Conservation (phyloP, 257 asterid genomes). For the Solanum chilense region DNA sequence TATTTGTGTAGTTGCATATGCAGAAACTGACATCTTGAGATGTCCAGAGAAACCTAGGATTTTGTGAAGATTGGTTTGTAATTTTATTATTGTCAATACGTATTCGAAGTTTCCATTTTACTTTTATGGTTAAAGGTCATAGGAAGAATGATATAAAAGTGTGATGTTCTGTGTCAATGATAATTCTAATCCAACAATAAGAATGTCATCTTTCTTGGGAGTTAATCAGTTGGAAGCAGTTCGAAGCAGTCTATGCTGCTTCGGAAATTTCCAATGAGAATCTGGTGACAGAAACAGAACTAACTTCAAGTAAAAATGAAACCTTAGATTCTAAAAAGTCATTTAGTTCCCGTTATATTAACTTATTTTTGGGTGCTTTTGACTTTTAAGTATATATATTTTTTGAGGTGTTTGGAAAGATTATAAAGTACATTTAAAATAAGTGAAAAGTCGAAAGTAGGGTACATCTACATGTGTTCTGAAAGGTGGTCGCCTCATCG, state of each 20-base stretch:
- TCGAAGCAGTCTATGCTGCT: not conserved
- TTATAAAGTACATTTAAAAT: not conserved
- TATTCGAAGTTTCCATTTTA: not conserved
- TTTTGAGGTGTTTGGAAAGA: not conserved
- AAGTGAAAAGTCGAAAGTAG: not conserved
- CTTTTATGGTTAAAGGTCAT: not conserved
- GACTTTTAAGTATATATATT: not conserved
- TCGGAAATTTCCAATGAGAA: not conserved
- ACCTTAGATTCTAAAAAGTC: not conserved
- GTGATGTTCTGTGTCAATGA: not conserved
- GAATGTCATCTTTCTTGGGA: not conserved
- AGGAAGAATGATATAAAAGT: not conserved
- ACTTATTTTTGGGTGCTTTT: not conserved
- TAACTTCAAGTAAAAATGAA: not conserved
- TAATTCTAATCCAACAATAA: not conserved
- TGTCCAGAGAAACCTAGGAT: not conserved
- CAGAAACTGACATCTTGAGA: not conserved
- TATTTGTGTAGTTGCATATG: not conserved
- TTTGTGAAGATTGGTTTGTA: not conserved
- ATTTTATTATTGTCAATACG: not conserved
- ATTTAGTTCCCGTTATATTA: not conserved
- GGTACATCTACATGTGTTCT: not conserved
- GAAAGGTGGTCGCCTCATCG: not conserved
- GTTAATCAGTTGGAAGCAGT: not conserved
- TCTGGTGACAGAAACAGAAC: not conserved